Conservation (phyloP, 768 basidiomycete genomes). For the Leucosporidium scottii region DNA sequence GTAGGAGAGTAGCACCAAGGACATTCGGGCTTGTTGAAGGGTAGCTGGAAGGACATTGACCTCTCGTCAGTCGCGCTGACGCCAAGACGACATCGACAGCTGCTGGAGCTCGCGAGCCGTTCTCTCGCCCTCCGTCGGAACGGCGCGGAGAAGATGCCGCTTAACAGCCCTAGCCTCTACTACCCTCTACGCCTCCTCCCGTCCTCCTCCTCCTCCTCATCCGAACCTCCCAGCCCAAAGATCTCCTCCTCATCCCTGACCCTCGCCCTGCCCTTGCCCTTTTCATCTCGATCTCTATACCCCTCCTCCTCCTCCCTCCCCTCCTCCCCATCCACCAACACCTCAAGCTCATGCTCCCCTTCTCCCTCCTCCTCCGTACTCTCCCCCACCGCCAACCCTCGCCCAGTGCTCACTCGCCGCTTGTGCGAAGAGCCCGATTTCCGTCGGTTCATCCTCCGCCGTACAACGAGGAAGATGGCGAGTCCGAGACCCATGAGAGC, state of each 20-base stretch:
- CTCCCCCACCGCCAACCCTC: constrained; percentile 9
- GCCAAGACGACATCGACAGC: too few species aligned
- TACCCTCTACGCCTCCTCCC: background rate
- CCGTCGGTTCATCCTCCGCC: constrained; percentile 2
- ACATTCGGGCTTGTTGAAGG: too few species aligned
- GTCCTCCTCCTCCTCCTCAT: constrained; percentile 22
- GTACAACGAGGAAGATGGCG: constrained; percentile 9
- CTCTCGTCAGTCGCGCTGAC: too few species aligned
- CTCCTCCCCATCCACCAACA: constrained; percentile 21
- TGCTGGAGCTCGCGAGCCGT: too few species aligned
- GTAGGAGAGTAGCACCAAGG: too few species aligned
- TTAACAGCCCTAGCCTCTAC: background rate
- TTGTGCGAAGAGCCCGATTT: constrained; percentile 10
- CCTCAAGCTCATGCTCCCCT: constrained; percentile 27
- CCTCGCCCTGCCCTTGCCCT: background rate
- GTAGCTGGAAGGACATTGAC: background rate
- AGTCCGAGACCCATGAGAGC: constrained; percentile 21
- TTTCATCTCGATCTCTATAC: constrained; percentile 1
- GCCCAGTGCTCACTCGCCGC: background rate
- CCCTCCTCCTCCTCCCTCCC: background rate
- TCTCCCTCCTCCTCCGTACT: background rate
- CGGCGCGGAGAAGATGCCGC: background rate
- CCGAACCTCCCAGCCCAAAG: constrained; percentile 22
- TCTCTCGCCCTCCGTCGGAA: background rate
- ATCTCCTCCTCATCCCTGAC: constrained; percentile 20